These are phyloP conservation scores for Termitomyces sp. DNA, from an alignment of 768 basidiomycete genomes.

Conservation along the genomic window DNA sequence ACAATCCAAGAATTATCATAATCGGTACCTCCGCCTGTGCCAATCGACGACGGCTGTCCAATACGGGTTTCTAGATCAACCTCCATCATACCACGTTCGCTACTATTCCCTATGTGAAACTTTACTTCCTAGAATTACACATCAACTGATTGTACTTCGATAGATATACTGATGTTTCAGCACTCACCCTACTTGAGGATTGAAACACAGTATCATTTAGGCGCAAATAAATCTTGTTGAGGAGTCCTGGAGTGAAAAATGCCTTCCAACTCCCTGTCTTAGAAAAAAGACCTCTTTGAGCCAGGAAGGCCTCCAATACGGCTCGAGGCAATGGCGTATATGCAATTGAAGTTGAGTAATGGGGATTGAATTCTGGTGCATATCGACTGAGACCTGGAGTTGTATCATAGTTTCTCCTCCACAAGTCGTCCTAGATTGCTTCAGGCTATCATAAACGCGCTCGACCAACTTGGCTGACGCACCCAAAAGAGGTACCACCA, in stretches of 20 bases:
- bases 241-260: slow-evolving; percentile 58
- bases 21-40: slow-evolving; percentile 70
- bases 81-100: slow-evolving; percentile 61
- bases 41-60: slow-evolving; percentile 48
- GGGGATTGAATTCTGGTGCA: slow-evolving; percentile 63
- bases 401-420: slow-evolving; percentile 64
- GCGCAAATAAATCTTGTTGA: slow-evolving; percentile 71
- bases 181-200: slow-evolving; percentile 47
- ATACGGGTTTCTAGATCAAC: slow-evolving; percentile 50
- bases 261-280: slow-evolving; percentile 38
- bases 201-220: slow-evolving; percentile 65
- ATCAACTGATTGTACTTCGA: background rate
- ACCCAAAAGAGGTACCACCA: slow-evolving; percentile 88
- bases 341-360: slow-evolving; percentile 69
- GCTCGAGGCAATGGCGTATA: slow-evolving; percentile 65
- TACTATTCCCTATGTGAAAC: slow-evolving; percentile 57
- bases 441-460: background rate
- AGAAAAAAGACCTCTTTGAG: slow-evolving; percentile 55
- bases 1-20: slow-evolving; percentile 61
- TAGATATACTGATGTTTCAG: background rate
- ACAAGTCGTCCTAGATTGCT: slow-evolving; percentile 62
- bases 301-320: slow-evolving; percentile 60
- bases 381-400: slow-evolving; percentile 45
- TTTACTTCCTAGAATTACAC: slow-evolving; percentile 44
- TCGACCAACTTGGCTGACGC: slow-evolving; percentile 13